These are phyloP conservation scores for Cruciata laevipes DNA, from an alignment of 257 asterid genomes.

Conservation along the genomic window DNA sequence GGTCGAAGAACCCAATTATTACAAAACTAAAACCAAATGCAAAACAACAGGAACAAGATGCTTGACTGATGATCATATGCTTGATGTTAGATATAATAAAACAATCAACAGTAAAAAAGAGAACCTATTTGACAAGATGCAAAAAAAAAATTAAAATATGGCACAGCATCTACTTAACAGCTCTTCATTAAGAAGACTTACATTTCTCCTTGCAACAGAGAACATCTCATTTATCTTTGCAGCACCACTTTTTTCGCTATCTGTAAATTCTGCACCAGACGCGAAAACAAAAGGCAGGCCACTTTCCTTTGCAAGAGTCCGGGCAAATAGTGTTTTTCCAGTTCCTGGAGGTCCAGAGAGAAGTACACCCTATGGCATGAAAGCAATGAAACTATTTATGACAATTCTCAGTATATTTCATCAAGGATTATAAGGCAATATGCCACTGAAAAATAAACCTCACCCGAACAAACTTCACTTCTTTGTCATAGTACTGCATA, in stretches of 20 bases:
- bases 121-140: not conserved
- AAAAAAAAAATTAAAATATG: not conserved
- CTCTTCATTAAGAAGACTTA: conserved; percentile 30
- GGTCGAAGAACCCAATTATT: not conserved
- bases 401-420: conserved; percentile 15
- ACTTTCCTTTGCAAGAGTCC: conserved; percentile 89
- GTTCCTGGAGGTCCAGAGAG: conserved; percentile 99
- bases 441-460: conserved; percentile 22
- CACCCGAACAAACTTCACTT: conserved; percentile 93
- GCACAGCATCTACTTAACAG: not conserved
- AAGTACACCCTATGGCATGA: conserved; percentile 78
- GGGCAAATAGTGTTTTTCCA: conserved; percentile 94
- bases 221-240: conserved; percentile 82
- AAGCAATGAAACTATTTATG: conserved; percentile 11
- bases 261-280: conserved; percentile 98
- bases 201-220: conserved; percentile 89
- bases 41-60: not conserved
- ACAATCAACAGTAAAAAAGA: not conserved
- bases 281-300: conserved; percentile 98
- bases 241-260: conserved; percentile 93
- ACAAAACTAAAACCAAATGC: not conserved
- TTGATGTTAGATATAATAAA: not conserved
- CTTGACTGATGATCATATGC: not conserved
- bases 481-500: conserved; percentile 88
- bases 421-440: conserved; percentile 11